phyloP scores from a whole-genome alignment of 2,329 filamentous ascomycete species.

The Fusarium buxicola region DNA sequence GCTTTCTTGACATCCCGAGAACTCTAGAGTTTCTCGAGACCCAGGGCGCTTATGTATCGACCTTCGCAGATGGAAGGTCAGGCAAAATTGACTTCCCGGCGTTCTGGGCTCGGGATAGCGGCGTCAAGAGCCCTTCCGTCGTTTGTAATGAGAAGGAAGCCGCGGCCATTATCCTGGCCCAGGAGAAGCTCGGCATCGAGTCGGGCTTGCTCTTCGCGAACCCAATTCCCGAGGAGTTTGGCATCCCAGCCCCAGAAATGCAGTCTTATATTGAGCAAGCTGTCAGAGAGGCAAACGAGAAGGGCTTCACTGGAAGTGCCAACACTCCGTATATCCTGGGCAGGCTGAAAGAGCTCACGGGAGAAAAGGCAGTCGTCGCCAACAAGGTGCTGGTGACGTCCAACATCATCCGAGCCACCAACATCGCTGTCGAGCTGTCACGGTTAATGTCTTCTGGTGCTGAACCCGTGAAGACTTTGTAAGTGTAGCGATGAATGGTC shows the following conservation, averaged over 20 bases:
- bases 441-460: constrained; percentile 53
- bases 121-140: constrained; percentile 79
- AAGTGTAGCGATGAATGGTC: constrained; percentile 48
- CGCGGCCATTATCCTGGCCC: constrained; percentile 87
- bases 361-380: constrained; percentile 76
- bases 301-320: constrained; percentile 76
- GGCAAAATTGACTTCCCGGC: constrained; percentile 86
- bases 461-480: constrained; percentile 49
- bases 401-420: constrained; percentile 67
- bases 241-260: constrained; percentile 78
- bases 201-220: constrained; percentile 91
- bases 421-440: constrained; percentile 65
- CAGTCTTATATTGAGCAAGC: constrained; percentile 75
- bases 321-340: constrained; percentile 88
- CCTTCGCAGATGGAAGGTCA: constrained; percentile 84
- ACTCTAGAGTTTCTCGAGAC: constrained; percentile 84
- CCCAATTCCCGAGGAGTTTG: constrained; percentile 78
- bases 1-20: constrained; percentile 90
- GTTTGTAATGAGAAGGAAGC: constrained; percentile 83
- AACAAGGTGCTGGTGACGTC: constrained; percentile 73
- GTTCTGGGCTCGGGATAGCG: constrained; percentile 92
- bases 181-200: constrained; percentile 76
- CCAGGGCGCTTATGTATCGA: constrained; percentile 83
- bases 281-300: constrained; percentile 70
- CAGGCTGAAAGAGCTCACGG: constrained; percentile 83